Evolutionary conservation across 768 basidiomycete genomes (phyloP).

Genomic region (Trametes coccinea): DNA sequence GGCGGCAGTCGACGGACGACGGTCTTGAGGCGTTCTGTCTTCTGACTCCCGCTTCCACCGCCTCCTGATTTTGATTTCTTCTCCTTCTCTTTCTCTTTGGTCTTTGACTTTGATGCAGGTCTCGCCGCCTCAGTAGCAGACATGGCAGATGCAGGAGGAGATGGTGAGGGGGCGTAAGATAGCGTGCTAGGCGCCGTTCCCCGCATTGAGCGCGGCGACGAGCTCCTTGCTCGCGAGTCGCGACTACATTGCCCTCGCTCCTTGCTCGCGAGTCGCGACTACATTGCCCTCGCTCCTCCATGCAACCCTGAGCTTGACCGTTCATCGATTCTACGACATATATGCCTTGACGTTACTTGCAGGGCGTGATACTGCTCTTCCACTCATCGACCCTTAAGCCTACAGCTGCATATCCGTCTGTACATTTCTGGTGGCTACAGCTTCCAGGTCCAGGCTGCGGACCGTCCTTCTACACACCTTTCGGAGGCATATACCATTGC

Average conservation of each 20-base stretch:
- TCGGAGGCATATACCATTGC: too few species aligned
- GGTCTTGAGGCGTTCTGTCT: constrained; percentile 73
- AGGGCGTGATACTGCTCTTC: too few species aligned
- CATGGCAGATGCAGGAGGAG: not conserved
- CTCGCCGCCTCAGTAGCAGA: not conserved
- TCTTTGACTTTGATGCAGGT: not conserved
- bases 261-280: not conserved
- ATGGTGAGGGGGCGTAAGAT: not conserved
- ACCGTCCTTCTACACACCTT: too few species aligned
- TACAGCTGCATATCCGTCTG: too few species aligned
- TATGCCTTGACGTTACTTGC: too few species aligned
- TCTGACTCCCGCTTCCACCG: constrained; percentile 16
- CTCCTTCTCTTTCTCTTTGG: constrained; percentile 23
- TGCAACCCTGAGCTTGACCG: not conserved
- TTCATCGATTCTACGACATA: too few species aligned
- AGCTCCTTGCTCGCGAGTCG: not conserved
- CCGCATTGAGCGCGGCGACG: not conserved
- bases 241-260: constrained; percentile 13
- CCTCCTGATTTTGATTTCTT: constrained; percentile 20
- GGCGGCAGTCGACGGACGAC: constrained; percentile 88
- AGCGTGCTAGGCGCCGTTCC: not conserved
- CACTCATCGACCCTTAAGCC: too few species aligned
- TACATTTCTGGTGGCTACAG: too few species aligned
- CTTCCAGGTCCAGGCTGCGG: too few species aligned
- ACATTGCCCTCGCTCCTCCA: constrained; percentile 15